phyloP scores from a whole-genome alignment of 129 eudicot species.

The Silybum marianum region DNA sequence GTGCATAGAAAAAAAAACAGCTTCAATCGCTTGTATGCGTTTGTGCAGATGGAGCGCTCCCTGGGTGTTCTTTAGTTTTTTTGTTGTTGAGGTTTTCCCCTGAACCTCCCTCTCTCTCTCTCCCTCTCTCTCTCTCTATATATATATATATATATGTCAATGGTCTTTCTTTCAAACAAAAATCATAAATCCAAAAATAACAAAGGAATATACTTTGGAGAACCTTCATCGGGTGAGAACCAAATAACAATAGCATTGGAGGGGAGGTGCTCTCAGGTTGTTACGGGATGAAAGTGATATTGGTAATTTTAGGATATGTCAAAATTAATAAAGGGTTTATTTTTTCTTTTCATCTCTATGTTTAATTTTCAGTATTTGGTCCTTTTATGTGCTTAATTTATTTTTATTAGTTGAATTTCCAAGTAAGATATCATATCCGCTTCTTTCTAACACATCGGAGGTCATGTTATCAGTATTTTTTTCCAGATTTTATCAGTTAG shows the following conservation, averaged over 20 bases:
- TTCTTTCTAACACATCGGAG: background rate
- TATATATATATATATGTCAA: background rate
- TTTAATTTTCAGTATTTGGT: background rate
- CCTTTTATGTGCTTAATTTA: background rate
- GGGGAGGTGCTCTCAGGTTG: background rate
- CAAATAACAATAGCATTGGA: background rate
- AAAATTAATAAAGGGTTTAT: too few relatives aligned
- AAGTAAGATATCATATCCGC: background rate
- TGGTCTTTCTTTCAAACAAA: background rate
- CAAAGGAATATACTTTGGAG: background rate
- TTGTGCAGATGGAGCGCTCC: too few relatives aligned
- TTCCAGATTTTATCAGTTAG: background rate
- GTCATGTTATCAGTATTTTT: conserved; percentile 1
- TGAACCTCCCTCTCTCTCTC: too few relatives aligned
- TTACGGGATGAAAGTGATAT: background rate
- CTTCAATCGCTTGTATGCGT: too few relatives aligned
- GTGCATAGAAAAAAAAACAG: too few relatives aligned
- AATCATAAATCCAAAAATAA: too few relatives aligned
- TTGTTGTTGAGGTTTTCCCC: too few relatives aligned
- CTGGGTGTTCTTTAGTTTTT: too few relatives aligned
- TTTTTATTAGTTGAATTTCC: background rate
- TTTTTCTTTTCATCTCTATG: background rate
- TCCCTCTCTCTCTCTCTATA: too few relatives aligned
- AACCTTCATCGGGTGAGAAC: background rate
- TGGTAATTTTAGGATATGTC: background rate